Base-by-base conservation (phyloP, 2,329 filamentous ascomycete genomes). In the Verticillium tricorpus region DNA sequence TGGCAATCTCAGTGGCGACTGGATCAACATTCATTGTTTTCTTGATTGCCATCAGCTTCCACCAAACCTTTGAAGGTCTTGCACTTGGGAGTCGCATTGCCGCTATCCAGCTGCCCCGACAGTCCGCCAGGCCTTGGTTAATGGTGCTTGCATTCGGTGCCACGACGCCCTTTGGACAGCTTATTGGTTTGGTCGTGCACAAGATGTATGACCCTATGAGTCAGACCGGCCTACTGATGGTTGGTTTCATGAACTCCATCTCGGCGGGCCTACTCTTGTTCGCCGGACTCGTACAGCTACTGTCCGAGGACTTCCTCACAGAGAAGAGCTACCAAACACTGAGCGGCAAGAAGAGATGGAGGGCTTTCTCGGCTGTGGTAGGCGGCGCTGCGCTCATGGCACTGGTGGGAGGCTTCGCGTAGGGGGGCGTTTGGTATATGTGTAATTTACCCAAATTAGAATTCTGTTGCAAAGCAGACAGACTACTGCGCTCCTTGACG, bases 21-120 rank as follows among this genome's bases (percentile, higher is more conserved):
- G 91, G 91, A 0, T 89, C 90, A 0, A 86, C 89, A 1, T 95
- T 95, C 70, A 80, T 92, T 52, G 89, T 94, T 14, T 90, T 95
- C 65, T 80, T 95, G 0, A 81, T 93, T 34, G 91, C 91, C 58
- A 93, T 95, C 65, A 87, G 85, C 66, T 93, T 94, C 74, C 91
- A 95, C 70, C 90, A 96, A 77, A 92, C 90, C 1, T 96, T 96
- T 66, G 92, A 96, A 77, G 92, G 92, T 2, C 86, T 96, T 15
- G 92, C 92, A 0, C 84, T 96, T 5, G 92, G 92, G 7, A 90
- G 90, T 54, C 89, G 92, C 62, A 96, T 96, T 68, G 90, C 92
- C 0, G 89, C 90, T 11, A 86, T 96, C 32, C 87, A 89, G 72
- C 97, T 97, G 70, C 85, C 90, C 0, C 83, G 83, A 22, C 83